Base-by-base conservation (phyloP, 2,329 filamentous ascomycete species). In the Keithomyces neogunnii region DNA sequence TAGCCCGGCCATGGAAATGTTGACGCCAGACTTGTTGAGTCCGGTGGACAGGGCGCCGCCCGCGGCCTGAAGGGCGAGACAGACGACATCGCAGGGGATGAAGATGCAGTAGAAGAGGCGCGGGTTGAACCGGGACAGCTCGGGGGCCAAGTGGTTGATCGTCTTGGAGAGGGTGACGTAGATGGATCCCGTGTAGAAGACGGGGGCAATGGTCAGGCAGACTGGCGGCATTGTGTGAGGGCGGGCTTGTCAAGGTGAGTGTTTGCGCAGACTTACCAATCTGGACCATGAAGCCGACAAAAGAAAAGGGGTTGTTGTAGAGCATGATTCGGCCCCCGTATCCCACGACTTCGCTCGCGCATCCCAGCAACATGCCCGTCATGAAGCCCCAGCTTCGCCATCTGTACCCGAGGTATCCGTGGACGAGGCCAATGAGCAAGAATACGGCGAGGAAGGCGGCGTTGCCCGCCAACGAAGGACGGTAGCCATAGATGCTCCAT, bases 221-320 rank as follows among this genome's bases (percentile, higher is more conserved):
- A 63, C 75, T 80, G 47, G 28, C 32, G 3, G 6, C 7, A 30
- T 5, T 5, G 33, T 4, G 40, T 44, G 19, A 19, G 19, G 19
- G 19, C 19, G 19, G 19, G 19, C 19, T 19, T 19, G 19, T 19
- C 19, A 19, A 19, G 19, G 19, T 19, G 19, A 19, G 19, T 19
- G 19, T 19, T 29, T 30, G 40, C 30, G 28, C 26, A 2, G 45
- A 65, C 72, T 46, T 60, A 78, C 77, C 69, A 56, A 85, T 84
- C 61, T 87, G 80, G n/a, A 85, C 74, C 62, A 86, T 74, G 62
- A 87, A 88, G 6, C 74, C 80, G 10, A 62, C 61, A 60, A 83
- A 76, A 46, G 62, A 70, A 60, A 82, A 86, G 0, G 81, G 80
- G 58, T 86, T 78, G 44, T 74, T 55, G 55, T 76, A 73, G 53